Conservation (phyloP, 75 land plant genomes). For the Picea sitchensis region DNA sequence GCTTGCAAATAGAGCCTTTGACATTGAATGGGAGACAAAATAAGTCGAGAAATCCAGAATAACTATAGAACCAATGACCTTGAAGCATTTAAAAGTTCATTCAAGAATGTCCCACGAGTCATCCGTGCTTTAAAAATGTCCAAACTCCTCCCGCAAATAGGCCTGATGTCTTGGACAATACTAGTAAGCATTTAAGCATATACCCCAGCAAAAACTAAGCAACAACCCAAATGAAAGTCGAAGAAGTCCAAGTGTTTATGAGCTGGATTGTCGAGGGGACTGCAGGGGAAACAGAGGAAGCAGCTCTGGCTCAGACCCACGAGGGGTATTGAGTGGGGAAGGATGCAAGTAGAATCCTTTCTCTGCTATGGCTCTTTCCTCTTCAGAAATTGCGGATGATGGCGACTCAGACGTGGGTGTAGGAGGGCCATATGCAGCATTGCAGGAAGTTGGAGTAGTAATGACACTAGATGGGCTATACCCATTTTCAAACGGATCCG, state of each 20-base stretch:
- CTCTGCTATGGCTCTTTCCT: constrained; percentile 17
- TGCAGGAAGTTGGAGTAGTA: constrained; percentile 9
- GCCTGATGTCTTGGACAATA: not conserved
- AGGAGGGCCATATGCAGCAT: constrained; percentile 13
- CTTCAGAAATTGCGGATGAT: not conserved
- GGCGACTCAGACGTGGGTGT: constrained; percentile 8
- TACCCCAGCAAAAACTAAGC: not conserved
- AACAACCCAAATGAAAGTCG: not conserved
- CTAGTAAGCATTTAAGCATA: not conserved
- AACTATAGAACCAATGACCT: too few relatives aligned
- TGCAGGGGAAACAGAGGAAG: constrained; percentile 41
- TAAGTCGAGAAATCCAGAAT: too few relatives aligned
- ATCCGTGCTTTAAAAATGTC: too few relatives aligned
- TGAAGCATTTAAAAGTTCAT: not conserved
- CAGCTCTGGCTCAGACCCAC: constrained; percentile 26
- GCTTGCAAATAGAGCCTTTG: too few relatives aligned
- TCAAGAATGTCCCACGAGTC: not conserved
- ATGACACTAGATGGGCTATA: not conserved
- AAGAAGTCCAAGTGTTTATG: not conserved
- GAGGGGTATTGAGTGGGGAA: constrained; percentile 17
- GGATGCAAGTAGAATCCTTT: constrained; percentile 33
- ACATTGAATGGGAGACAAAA: too few relatives aligned
- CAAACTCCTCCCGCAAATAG: not conserved
- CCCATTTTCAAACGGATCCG: constrained; percentile 24
- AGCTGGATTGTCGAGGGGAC: constrained; percentile 28